These are phyloP conservation scores for Pseudogymnoascus sp. DNA, from an alignment of 2,329 filamentous ascomycete genomes.

Conservation along the genomic window DNA sequence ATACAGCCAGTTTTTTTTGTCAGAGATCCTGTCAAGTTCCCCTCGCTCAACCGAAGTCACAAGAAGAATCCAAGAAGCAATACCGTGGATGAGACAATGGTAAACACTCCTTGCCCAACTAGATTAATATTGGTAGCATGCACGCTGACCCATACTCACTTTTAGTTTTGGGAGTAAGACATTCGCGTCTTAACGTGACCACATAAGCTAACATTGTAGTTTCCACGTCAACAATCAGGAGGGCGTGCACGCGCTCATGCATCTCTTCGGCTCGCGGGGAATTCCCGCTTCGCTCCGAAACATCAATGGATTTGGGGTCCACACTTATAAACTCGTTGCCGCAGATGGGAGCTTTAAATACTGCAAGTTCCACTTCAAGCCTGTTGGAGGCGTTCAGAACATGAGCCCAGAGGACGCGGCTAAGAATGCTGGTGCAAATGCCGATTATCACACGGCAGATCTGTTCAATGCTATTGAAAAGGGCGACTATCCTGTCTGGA, in stretches of 20 bases:
- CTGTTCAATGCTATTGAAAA: slow-evolving; percentile 36
- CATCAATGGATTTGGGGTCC: slow-evolving; percentile 38
- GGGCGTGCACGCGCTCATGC: slow-evolving; percentile 42
- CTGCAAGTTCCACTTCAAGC: slow-evolving; percentile 41
- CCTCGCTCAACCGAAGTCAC: slow-evolving; percentile 37
- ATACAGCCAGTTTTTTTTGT: slow-evolving; percentile 36
- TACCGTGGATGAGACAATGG: slow-evolving; percentile 30
- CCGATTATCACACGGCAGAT: slow-evolving; percentile 31
- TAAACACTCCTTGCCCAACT: slow-evolving; percentile 17
- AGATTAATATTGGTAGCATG: neutral
- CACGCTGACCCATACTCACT: slow-evolving; percentile 10
- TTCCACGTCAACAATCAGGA: slow-evolving; percentile 38
- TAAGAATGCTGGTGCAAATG: slow-evolving; percentile 28
- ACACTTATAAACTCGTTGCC: slow-evolving; percentile 40
- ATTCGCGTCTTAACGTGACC: neutral
- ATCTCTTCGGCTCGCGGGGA: slow-evolving; percentile 41
- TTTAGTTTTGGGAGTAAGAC: slow-evolving; percentile 28
- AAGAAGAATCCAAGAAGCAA: slow-evolving; percentile 35
- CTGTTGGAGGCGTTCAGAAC: slow-evolving; percentile 38
- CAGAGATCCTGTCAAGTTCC: slow-evolving; percentile 40
- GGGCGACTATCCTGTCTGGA: slow-evolving; percentile 41
- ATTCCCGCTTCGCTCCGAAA: slow-evolving; percentile 38
- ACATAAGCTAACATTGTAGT: slow-evolving; percentile 12
- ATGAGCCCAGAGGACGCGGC: slow-evolving; percentile 32
- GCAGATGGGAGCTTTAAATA: slow-evolving; percentile 40